These are phyloP conservation scores for Tolypocladium pustulatum DNA, from an alignment of 2,329 filamentous ascomycete species.

Conservation along the genomic window DNA sequence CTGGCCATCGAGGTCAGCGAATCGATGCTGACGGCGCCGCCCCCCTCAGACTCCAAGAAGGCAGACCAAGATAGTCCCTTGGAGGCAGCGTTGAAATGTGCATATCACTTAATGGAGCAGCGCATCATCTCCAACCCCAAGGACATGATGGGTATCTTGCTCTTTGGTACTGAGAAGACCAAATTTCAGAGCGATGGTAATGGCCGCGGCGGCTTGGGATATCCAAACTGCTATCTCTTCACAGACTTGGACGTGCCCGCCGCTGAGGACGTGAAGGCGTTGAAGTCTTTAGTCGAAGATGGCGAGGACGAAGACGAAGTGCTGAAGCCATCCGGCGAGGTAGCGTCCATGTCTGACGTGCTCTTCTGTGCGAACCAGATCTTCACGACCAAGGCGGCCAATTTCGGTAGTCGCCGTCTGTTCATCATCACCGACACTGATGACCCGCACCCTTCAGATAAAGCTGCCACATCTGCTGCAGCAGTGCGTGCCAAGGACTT, in stretches of 20 bases:
- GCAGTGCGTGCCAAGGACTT: slow-evolving; percentile 86
- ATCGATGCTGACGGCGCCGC: slow-evolving; percentile 69
- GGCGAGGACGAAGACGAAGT: slow-evolving; percentile 61
- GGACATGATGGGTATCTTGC: slow-evolving; percentile 91
- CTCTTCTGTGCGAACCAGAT: slow-evolving; percentile 94
- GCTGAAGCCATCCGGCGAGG: slow-evolving; percentile 57
- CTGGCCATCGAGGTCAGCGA: slow-evolving; percentile 88
- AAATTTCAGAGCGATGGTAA: slow-evolving; percentile 63
- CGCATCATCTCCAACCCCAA: slow-evolving; percentile 94
- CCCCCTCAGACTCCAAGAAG: slow-evolving; percentile 58
- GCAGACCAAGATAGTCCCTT: slow-evolving; percentile 68
- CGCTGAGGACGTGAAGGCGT: slow-evolving; percentile 71
- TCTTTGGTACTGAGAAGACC: slow-evolving; percentile 83
- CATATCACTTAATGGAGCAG: slow-evolving; percentile 93
- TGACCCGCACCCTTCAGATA: slow-evolving; percentile 65
- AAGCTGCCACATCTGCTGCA: slow-evolving; percentile 62
- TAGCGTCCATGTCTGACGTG: slow-evolving; percentile 74
- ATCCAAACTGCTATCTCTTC: slow-evolving; percentile 87
- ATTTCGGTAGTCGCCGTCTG: slow-evolving; percentile 84
- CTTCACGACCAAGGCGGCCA: slow-evolving; percentile 88
- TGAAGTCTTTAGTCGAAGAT: slow-evolving; percentile 69
- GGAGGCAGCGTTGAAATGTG: slow-evolving; percentile 81
- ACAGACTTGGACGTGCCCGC: slow-evolving; percentile 80
- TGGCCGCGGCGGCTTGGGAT: slow-evolving; percentile 50
- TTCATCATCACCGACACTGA: slow-evolving; percentile 96